These are phyloP conservation scores for Buddleja alternifolia DNA, from an alignment of 257 asterid genomes.

Conservation along the genomic window DNA sequence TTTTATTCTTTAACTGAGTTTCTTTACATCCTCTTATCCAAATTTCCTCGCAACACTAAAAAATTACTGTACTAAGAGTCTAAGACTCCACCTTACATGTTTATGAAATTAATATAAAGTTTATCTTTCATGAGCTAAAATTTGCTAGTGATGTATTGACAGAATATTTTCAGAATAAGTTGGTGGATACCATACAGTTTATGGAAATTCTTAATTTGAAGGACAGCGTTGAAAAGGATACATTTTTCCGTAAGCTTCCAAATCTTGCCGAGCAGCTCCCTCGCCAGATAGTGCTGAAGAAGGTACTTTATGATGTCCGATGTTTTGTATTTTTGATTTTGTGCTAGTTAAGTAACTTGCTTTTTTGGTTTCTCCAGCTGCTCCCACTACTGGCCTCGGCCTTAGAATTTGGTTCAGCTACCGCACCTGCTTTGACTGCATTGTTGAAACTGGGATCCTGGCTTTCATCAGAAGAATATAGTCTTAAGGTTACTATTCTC, in stretches of 20 bases:
- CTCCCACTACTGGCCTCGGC: slow-evolving; percentile 96
- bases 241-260: slow-evolving; percentile 96
- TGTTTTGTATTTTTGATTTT: slow-evolving; percentile 23
- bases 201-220: slow-evolving; percentile 97
- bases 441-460: slow-evolving; percentile 89
- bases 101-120: slow-evolving; percentile 5
- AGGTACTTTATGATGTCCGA: slow-evolving; percentile 48
- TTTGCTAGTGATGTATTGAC: slow-evolving; percentile 43
- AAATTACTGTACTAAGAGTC: slow-evolving; percentile 24
- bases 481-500: slow-evolving; percentile 64
- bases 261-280: slow-evolving; percentile 97
- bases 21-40: neutral
- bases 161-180: slow-evolving; percentile 96
- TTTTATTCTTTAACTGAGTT: neutral
- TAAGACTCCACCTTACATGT: slow-evolving; percentile 4
- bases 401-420: slow-evolving; percentile 95
- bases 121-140: slow-evolving; percentile 29
- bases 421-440: slow-evolving; percentile 98
- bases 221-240: slow-evolving; percentile 98
- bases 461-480: slow-evolving; percentile 82
- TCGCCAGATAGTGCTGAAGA: slow-evolving; percentile 90
- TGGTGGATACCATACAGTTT: slow-evolving; percentile 96
- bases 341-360: slow-evolving; percentile 22
- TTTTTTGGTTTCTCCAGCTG: slow-evolving; percentile 55
- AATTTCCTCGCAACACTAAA: slow-evolving; percentile 2